These are phyloP conservation scores for Otatea glauca DNA, from an alignment of 176 grass and related monocot species.

Conservation along the genomic window DNA sequence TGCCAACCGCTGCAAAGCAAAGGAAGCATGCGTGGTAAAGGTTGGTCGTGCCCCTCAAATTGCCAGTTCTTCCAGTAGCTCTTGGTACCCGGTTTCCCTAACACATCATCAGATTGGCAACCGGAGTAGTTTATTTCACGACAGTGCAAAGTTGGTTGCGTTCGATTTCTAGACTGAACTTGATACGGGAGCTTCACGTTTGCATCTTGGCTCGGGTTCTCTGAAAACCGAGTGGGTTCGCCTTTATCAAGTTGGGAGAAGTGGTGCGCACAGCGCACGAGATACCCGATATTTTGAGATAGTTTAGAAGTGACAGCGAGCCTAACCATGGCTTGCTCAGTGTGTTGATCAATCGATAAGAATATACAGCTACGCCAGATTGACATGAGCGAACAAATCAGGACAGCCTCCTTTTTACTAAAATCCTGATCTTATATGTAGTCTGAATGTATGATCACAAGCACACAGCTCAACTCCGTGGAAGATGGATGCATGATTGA, in stretches of 20 bases:
- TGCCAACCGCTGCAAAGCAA: neutral
- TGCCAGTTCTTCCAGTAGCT: neutral
- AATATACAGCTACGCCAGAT: neutral
- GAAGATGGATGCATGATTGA: neutral
- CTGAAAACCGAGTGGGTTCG: neutral
- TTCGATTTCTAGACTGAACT: neutral
- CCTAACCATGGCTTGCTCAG: neutral
- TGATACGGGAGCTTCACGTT: neutral
- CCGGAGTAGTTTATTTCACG: neutral
- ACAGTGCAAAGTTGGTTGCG: neutral
- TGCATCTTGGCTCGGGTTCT: neutral
- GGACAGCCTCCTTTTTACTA: neutral
- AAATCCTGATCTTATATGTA: neutral
- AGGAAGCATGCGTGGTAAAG: neutral
- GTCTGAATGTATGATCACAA: neutral
- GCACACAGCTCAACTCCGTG: neutral
- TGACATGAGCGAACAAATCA: constrained; percentile 5
- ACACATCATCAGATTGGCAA: neutral
- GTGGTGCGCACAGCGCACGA: neutral
- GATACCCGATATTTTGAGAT: neutral
- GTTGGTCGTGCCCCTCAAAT: neutral
- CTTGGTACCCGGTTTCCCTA: neutral
- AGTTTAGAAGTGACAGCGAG: neutral
- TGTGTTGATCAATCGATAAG: neutral
- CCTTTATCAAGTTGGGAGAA: neutral